Evolutionary conservation across 805 yeast genomes (phyloP).

Genomic region (Cyberlindnera suaveolens): DNA sequence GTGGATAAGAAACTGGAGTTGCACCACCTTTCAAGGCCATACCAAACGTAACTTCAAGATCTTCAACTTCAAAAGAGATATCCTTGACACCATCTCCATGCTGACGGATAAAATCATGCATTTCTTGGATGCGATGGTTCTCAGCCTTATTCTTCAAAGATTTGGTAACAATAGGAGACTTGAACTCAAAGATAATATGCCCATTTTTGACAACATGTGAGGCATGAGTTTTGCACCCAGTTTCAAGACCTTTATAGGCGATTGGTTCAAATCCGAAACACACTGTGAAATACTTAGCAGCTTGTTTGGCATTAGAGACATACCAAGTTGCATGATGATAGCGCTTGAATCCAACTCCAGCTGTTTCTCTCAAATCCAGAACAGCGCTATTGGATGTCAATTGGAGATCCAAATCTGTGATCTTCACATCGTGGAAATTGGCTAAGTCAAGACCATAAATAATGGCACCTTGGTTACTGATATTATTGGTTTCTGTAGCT

Average conservation of each 20-base stretch:
- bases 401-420: no score
- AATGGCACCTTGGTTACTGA: no score
- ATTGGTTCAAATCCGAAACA: slow-evolving; percentile 58
- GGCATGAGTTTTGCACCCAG: slow-evolving; percentile 48
- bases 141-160: slow-evolving; percentile 11
- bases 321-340: slow-evolving; percentile 67
- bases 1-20: slow-evolving; percentile 26
- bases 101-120: slow-evolving; percentile 38
- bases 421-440: no score
- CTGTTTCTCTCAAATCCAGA: no score
- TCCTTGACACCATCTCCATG: slow-evolving; percentile 86
- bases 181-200: slow-evolving; percentile 41
- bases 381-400: no score
- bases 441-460: no score
- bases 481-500: no score
- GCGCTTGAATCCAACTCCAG: slow-evolving; percentile 22
- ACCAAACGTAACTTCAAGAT: slow-evolving; percentile 38
- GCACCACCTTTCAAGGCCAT: slow-evolving; percentile 54
- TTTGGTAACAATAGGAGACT: slow-evolving; percentile 29
- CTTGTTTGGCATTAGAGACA: slow-evolving; percentile 64
- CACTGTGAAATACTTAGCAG: slow-evolving; percentile 47
- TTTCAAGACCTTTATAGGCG: slow-evolving; percentile 65
- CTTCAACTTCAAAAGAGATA: slow-evolving; percentile 56
- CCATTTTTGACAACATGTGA: slow-evolving; percentile 61
- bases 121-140: slow-evolving; percentile 25